Evolutionary conservation across 2,329 filamentous ascomycete species (phyloP).

Genomic region (Colletotrichum agaves): DNA sequence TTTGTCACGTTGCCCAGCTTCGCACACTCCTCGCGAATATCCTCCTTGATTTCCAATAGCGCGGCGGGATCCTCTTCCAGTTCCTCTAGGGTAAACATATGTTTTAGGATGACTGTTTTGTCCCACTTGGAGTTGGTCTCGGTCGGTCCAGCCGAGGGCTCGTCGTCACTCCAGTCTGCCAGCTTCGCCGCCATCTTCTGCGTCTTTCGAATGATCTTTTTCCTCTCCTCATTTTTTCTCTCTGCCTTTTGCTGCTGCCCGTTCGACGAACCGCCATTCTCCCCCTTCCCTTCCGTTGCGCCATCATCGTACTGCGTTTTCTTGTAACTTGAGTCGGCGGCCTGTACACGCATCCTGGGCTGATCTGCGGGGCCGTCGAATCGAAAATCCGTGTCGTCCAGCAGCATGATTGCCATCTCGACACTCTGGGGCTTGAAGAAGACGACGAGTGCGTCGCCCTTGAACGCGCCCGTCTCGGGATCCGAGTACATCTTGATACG

Average conservation of each 20-base stretch:
- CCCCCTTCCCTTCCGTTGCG: constrained; percentile 37
- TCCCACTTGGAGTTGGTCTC: constrained; percentile 70
- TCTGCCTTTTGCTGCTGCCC: constrained; percentile 43
- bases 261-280: constrained; percentile 51
- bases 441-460: constrained; percentile 91
- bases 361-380: constrained; percentile 65
- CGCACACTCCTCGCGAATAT: constrained; percentile 88
- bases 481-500: constrained; percentile 95
- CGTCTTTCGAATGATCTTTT: constrained; percentile 90
- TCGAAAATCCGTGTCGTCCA: constrained; percentile 86
- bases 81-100: constrained; percentile 92
- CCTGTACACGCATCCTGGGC: constrained; percentile 80
- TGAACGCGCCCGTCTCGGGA: constrained; percentile 79
- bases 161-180: constrained; percentile 95
- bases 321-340: constrained; percentile 92
- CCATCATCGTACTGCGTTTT: constrained; percentile 75
- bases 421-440: constrained; percentile 98
- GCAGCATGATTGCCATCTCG: constrained; percentile 80
- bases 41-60: constrained; percentile 91
- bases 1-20: constrained; percentile 91
- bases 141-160: constrained; percentile 62
- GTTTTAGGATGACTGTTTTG: constrained; percentile 86
- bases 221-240: constrained; percentile 74
- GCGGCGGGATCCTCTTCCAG: constrained; percentile 86
- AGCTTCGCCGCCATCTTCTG: constrained; percentile 92